Conservation (phyloP, 139 green algal genomes). For the Zygnema cylindricum region DNA sequence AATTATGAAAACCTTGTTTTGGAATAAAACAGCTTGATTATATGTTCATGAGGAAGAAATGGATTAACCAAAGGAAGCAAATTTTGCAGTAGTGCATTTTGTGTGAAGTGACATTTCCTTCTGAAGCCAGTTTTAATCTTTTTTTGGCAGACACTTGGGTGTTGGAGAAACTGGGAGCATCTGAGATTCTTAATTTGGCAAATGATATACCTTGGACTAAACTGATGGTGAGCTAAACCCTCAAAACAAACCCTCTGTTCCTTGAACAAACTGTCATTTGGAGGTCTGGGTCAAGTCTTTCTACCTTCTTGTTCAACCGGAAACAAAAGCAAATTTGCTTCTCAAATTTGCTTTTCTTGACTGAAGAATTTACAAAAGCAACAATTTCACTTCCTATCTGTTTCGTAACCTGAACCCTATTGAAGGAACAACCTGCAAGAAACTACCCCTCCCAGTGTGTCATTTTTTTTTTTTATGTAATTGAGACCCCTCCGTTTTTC, state of each 20-base stretch:
- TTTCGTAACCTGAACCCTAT: too few relatives aligned
- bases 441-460: too few relatives aligned
- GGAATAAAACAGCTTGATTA: too few relatives aligned
- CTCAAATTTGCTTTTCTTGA: conserved; percentile 6
- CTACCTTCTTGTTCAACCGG: not conserved
- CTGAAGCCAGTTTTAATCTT: not conserved
- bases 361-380: not conserved
- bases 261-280: not conserved
- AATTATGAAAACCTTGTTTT: too few relatives aligned
- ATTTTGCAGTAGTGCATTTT: too few relatives aligned
- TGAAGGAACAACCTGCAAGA: too few relatives aligned
- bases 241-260: too few relatives aligned
- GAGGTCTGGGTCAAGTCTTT: not conserved
- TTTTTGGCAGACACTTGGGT: conserved; percentile 62
- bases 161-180: conserved; percentile 40
- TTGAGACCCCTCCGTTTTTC: too few relatives aligned
- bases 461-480: too few relatives aligned
- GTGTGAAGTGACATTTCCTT: too few relatives aligned
- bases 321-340: not conserved
- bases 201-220: conserved; percentile 28
- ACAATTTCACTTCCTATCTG: not conserved
- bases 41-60: too few relatives aligned
- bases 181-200: conserved; percentile 16
- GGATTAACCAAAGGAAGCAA: too few relatives aligned
- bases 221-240: conserved; percentile 42